A percentile compares a stretch with the other conserved stretches of the same genome.
These are phyloP conservation scores for Letharia columbiana DNA, from an alignment of 495 filamentous ascomycete genomes.

Conservation along the genomic window DNA sequence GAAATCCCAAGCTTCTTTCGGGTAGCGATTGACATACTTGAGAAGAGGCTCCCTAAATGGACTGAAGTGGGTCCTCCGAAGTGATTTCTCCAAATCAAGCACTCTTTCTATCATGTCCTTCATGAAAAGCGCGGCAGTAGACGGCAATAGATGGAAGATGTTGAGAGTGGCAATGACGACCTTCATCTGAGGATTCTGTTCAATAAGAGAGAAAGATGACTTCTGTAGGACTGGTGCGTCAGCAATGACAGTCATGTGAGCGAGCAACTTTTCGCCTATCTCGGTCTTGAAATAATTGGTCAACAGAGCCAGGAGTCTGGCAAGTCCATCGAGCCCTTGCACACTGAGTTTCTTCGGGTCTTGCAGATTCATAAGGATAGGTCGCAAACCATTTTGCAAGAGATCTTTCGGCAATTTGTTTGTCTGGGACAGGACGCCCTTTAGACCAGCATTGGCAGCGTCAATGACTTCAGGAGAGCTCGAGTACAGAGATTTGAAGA, in stretches of 20 bases:
- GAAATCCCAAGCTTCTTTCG: conserved; percentile 75
- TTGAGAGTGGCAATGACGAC: conserved; percentile 90
- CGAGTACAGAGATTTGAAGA: conserved; percentile 95
- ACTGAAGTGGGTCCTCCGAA: conserved; percentile 84
- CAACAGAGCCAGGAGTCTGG: conserved; percentile 74
- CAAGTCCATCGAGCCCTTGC: conserved; percentile 83
- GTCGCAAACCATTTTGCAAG: conserved; percentile 84
- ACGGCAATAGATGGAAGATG: conserved; percentile 88
- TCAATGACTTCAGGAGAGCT: conserved; percentile 86
- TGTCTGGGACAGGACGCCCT: conserved; percentile 72
- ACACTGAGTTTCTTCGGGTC: conserved; percentile 86
- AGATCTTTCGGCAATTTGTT: conserved; percentile 94
- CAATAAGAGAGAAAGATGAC: conserved; percentile 86
- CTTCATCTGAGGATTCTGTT: conserved; percentile 84
- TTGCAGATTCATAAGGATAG: conserved; percentile 90
- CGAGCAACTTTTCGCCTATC: conserved; percentile 81
- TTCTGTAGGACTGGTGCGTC: conserved; percentile 72
- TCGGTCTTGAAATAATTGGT: conserved; percentile 99
- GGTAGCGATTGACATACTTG: conserved; percentile 88
- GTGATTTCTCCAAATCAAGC: conserved; percentile 73
- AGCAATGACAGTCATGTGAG: conserved; percentile 87
- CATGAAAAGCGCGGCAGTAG: conserved; percentile 84
- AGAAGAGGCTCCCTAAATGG: conserved; percentile 90
- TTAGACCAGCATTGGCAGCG: conserved; percentile 81
- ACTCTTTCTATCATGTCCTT: conserved; percentile 80